Percentiles rank a stretch among this genome's conserved stretches.
Conservation (phyloP, 176 grass and related monocot species). For the Juncus effusus region DNA sequence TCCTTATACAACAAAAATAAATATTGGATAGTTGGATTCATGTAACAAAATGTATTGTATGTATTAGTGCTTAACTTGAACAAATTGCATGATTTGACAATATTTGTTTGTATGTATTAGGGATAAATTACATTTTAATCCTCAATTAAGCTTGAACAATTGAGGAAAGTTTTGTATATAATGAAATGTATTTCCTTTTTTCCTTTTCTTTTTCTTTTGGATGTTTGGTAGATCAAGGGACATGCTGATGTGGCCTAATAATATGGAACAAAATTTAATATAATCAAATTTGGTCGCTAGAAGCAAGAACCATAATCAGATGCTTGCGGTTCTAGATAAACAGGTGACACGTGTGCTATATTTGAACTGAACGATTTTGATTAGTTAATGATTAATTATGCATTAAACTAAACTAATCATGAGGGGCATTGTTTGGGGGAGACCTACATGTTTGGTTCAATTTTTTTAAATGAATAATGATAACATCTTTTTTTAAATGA, state of each 20-base stretch:
- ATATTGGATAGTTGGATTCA: too few relatives aligned
- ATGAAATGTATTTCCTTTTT: constrained; percentile 3
- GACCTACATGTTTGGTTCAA: too few relatives aligned
- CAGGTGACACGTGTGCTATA: constrained; percentile 17
- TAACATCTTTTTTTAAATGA: too few relatives aligned
- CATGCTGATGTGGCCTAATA: not conserved
- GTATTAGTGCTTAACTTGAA: too few relatives aligned
- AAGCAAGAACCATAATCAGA: not conserved
- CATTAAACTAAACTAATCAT: constrained; percentile 17
- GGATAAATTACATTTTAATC: too few relatives aligned
- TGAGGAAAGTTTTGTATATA: not conserved
- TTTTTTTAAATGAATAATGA: too few relatives aligned
- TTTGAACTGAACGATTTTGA: constrained; percentile 20
- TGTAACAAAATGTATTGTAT: too few relatives aligned
- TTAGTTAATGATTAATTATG: constrained; percentile 20
- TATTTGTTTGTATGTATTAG: too few relatives aligned
- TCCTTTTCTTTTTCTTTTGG: not conserved
- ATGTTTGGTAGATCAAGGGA: constrained; percentile 7
- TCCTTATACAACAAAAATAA: too few relatives aligned
- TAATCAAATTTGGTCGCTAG: not conserved
- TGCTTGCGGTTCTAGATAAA: constrained; percentile 4
- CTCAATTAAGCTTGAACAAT: too few relatives aligned
- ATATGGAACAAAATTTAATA: constrained; percentile 6
- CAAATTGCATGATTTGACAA: too few relatives aligned
- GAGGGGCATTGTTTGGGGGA: not conserved